A percentile compares a stretch with the other conserved stretches of the same genome.
phyloP scores from a whole-genome alignment of 371 early-diverging fungal species.

The Chytridiales sp. region DNA sequence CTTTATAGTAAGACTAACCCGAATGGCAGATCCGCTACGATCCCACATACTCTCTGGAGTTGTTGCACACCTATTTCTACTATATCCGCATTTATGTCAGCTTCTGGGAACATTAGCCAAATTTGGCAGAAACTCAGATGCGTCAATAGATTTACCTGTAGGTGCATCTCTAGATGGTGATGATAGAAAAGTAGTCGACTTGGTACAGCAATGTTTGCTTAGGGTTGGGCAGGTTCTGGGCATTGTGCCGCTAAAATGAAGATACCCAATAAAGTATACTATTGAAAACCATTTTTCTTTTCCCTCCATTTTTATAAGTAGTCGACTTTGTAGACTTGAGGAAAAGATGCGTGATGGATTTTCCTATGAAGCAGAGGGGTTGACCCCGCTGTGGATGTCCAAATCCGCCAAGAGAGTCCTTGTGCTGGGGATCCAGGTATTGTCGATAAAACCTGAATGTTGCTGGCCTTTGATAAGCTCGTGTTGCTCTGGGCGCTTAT shows the following conservation, averaged over 20 bases:
- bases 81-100: slow-evolving; percentile 68
- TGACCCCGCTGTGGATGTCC: too few species aligned
- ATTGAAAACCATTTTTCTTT: too few species aligned
- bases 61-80: slow-evolving; percentile 69
- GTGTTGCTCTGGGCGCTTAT: too few species aligned
- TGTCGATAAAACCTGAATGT: too few species aligned
- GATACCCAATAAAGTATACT: too few species aligned
- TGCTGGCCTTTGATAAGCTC: too few species aligned
- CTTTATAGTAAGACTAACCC: not conserved
- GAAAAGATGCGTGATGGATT: too few species aligned
- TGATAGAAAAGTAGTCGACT: slow-evolving; percentile 52
- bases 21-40: slow-evolving; percentile 32
- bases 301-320: too few species aligned
- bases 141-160: not conserved
- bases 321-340: too few species aligned
- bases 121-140: slow-evolving; percentile 8
- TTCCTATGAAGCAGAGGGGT: too few species aligned
- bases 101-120: slow-evolving; percentile 36
- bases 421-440: too few species aligned
- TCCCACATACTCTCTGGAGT: slow-evolving; percentile 57
- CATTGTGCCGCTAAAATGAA: slow-evolving; percentile 20
- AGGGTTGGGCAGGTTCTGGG: slow-evolving; percentile 40
- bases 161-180: slow-evolving; percentile 21
- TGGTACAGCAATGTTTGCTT: slow-evolving; percentile 57
- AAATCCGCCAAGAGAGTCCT: too few species aligned